Base-by-base conservation (phyloP, 225 moss, liverwort and hornwort genomes). In the Bryoerythrophyllum caledonicum region DNA sequence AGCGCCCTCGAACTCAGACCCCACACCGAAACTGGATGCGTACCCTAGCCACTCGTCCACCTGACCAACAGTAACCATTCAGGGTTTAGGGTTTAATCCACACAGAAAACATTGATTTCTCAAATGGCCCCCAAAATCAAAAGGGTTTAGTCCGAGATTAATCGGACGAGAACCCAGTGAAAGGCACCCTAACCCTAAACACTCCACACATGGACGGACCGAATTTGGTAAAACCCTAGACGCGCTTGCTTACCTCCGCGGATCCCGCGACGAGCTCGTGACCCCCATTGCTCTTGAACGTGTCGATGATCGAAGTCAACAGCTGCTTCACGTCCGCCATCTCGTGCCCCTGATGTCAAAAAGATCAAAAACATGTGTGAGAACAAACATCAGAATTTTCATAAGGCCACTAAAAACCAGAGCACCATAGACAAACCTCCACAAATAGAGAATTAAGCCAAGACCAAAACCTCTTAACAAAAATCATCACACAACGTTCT, bases 1-100 rank as follows among this genome's bases (percentile, higher is more conserved):
- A 21, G 89, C 92, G 34, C 89, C 85, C 63, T 96, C 92, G 66
- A 96, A 92, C 71, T 96, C 92, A 20, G 94, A 80, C 72, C 91
- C 94, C 53, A 85, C 77, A 52, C 77, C 65, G 72, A 94, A 94
- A 35, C 52, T 76, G 13, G 89, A 81, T 17, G 88, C 86, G 65
- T 83, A 86, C 26, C 84, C 85, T 51, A 91, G 78, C 93, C 93
- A 93, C 44, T 91, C 89, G 75, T 93, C 93, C 56, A 93, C 89
- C 91, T 93, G 85, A 20, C 15, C 41, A 16, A 65, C 65, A 53
- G 30, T 27, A 58, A 66, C 5, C 41, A 40, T 32, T 68, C 62
- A 70, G 62, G 38, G 61, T 70, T 61, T 51, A 37, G 12, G 13
- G 4, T 8, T 23, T 26, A 28, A 9, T 17, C n/a, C 40, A 20